Evolutionary conservation across 2,329 filamentous ascomycete species (phyloP).

Genomic region (Fusarium haematococcum): DNA sequence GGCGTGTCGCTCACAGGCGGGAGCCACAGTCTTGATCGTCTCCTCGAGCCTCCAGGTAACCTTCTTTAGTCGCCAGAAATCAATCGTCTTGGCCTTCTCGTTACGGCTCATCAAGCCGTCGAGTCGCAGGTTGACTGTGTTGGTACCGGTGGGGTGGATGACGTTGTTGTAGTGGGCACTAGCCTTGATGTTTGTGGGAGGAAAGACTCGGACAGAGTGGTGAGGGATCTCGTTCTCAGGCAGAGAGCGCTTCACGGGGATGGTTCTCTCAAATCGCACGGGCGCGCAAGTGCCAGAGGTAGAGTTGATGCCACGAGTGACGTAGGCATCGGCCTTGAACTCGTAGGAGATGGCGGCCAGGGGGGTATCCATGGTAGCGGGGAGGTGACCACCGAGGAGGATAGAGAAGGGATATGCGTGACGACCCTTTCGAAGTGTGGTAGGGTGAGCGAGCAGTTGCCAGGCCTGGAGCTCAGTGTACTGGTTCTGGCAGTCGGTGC

Average conservation of each 20-base stretch:
- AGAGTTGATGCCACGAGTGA: constrained; percentile 65
- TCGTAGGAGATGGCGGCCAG: constrained; percentile 83
- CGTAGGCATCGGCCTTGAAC: constrained; percentile 75
- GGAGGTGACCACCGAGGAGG: constrained; percentile 83
- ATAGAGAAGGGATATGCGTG: constrained; percentile 92
- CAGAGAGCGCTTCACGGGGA: constrained; percentile 84
- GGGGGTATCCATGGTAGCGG: constrained; percentile 81
- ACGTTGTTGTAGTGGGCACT: constrained; percentile 84
- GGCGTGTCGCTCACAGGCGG: constrained; percentile 82
- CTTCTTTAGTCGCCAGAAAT: constrained; percentile 89
- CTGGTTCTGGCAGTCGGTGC: constrained; percentile 79
- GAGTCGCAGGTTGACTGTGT: constrained; percentile 82
- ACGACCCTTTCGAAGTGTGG: constrained; percentile 63
- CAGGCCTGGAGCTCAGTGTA: constrained; percentile 81
- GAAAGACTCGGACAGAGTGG: constrained; percentile 93
- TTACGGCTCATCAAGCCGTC: constrained; percentile 85
- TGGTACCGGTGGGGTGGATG: constrained; percentile 86
- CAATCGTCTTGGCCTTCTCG: constrained; percentile 76
- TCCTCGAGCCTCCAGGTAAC: constrained; percentile 95
- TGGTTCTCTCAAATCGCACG: constrained; percentile 73
- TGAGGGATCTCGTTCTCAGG: constrained; percentile 80
- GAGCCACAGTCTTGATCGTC: constrained; percentile 80
- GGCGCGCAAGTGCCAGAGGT: constrained; percentile 53
- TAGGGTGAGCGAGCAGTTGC: constrained; percentile 75
- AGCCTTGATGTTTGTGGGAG: constrained; percentile 92